Evolutionary conservation across 179 eudicot species (phyloP), one percentile per base, ranked within the genome.

Genomic region (Spergularia azorica): DNA sequence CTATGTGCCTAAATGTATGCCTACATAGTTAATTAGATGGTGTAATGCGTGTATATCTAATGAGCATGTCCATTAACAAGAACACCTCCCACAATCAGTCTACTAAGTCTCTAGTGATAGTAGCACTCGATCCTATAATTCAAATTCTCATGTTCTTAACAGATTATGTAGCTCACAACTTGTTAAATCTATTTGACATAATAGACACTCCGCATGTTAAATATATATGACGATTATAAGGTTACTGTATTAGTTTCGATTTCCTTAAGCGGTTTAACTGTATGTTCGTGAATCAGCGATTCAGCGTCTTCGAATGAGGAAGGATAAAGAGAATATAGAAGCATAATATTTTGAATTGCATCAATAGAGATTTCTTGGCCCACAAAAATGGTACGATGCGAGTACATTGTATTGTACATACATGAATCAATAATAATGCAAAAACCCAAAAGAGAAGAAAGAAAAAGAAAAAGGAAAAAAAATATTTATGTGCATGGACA

Each of bases 401-500:
- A 82, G 81, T 77, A 81, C 84, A 77, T 73, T 81, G 81, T 67
- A 77, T 77, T 77, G 78, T 82, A 82, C 76, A 72, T 20, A 26
- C 11, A 57, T 16, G 16, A 9, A 14, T 13, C n/a, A 56, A 36
- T 46, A 63, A 64, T 26, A 76, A 57, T 41, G 54, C 17, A 18
- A 43, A 26, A 26, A 26, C 32, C 32, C 32, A 26, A 26, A 26
- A 26, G 32, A 26, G 32, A 68, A 20, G 3, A 15, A 13, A 26
- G 63, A 48, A 59, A 15, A 4, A 36, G 41, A 52, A 38, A 38
- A 41, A 11, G n/a, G n/a, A 57, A 76, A 55, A 6, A 10, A 20
- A 54, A 54, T 36, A 57, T 26, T 26, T 52, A 63, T 67, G 60
- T 79, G 88, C 83, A 80, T 82, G 88, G 88, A 85, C 80, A 85